Conservation (phyloP, 129 eudicot species). For the Flaveria ramosissima region DNA sequence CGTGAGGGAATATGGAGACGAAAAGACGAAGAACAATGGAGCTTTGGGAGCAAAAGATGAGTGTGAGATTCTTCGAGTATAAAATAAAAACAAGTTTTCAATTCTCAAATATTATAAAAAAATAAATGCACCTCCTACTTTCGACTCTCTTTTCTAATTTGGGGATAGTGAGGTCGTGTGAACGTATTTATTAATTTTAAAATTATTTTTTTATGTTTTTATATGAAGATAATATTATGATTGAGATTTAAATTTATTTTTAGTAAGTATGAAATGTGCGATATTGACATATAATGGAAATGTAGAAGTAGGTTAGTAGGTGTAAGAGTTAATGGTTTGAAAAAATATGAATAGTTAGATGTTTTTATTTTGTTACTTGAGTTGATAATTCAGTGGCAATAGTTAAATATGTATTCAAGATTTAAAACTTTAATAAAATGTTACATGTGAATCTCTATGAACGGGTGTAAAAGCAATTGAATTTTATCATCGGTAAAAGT, state of each 20-base stretch:
- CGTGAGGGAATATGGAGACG: slow-evolving; percentile 29
- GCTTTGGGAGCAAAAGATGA: slow-evolving; percentile 26
- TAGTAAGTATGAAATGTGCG: neutral
- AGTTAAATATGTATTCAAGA: no score
- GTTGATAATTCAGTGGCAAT: no score
- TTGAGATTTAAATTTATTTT: neutral
- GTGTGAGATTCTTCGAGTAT: slow-evolving; percentile 29
- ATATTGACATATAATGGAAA: no score
- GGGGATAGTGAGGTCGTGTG: slow-evolving; percentile 23
- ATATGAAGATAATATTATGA: no score
- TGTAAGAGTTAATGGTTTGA: no score
- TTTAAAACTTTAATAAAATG: no score
- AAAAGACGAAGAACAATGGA: slow-evolving; percentile 28
- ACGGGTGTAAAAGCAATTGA: no score
- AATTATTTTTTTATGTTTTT: neutral
- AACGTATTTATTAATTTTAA: neutral
- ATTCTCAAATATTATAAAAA: slow-evolving; percentile 23
- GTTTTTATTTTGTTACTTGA: no score
- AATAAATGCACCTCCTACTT: slow-evolving; percentile 10
- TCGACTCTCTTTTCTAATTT: slow-evolving; percentile 2
- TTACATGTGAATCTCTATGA: no score
- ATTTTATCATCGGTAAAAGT: no score
- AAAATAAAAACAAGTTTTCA: slow-evolving; percentile 26
- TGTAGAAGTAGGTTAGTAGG: no score
- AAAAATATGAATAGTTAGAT: no score